Base-by-base conservation (phyloP, 192 early-diverging fungal species). In the Coemansia sp. region DNA sequence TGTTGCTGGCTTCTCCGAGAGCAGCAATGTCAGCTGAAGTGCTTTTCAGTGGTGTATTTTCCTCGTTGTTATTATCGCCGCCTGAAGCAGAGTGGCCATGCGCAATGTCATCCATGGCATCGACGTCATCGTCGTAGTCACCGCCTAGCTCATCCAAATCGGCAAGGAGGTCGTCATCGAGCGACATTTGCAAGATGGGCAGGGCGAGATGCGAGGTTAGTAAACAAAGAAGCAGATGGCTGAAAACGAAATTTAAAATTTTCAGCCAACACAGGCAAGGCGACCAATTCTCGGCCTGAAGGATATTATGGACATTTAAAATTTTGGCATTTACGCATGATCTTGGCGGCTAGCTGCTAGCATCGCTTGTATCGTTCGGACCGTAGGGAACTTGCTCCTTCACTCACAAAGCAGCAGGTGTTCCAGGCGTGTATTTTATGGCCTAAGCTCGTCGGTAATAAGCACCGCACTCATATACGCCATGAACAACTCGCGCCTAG, bases 81-180 rank as follows among this genome's bases (percentile, higher is more conserved):
- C n/a, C n/a, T 11, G 45, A 14, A 8, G 37, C 76, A 11, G 70
- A 56, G 37, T 74, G 73, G 39, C 53, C 62, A 46, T 84, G 64
- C 41, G 22, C 51, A 4, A 36, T 37, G n/a, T 62, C 74, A n/a
- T 80, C 41, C 20, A 56, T 49, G 10, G 58, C 24, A 2, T 65
- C 73, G 10, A 68, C 62, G 36, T 67, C 76, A 19, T 79, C 84
- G 15, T 72, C 74, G 10, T 84, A 79, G 17, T 86, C 86, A 24
- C 80, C 87, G 25, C 79, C 86, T 40, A 87, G 81, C 40, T 93
- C 91, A 46, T 95, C 93, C 27, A 95, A 86, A 66, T 98, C 96
- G n/a, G 90, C 89, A 19, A 93, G 82, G 29, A 97, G 77, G 70
- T 96, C 94, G 61, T 95, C 91, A 39, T 94, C 91, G 67, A 94